These are phyloP conservation scores for Polychytrium aggregatum DNA, from an alignment of 192 early-diverging fungal genomes.

Conservation along the genomic window DNA sequence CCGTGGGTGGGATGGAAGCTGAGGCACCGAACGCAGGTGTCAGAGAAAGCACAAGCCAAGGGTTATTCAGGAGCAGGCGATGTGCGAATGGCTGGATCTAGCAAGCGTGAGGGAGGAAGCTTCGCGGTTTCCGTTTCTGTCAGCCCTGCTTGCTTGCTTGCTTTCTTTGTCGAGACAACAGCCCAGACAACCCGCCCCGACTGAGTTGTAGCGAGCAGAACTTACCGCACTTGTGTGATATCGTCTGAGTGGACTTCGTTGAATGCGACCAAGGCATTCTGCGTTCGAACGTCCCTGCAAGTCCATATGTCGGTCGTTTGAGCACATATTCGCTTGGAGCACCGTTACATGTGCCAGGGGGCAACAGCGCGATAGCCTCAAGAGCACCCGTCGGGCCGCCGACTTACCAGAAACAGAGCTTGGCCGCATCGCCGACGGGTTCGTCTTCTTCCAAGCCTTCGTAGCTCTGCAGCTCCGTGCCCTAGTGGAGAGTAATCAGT, in stretches of 20 bases:
- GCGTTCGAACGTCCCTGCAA: neutral
- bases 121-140: neutral
- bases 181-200: too few relatives aligned
- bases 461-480: slow-evolving; percentile 9
- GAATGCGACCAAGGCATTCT: slow-evolving; percentile 8
- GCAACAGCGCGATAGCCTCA: too few relatives aligned
- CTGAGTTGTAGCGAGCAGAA: neutral
- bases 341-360: too few relatives aligned
- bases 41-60: too few relatives aligned
- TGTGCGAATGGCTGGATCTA: neutral
- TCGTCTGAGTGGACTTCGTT: slow-evolving; percentile 44
- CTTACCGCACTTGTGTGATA: slow-evolving; percentile 26
- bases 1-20: slow-evolving; percentile 34
- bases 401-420: slow-evolving; percentile 25
- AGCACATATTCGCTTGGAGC: too few relatives aligned
- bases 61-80: neutral
- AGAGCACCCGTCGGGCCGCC: too few relatives aligned
- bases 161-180: too few relatives aligned
- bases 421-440: slow-evolving; percentile 27
- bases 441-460: slow-evolving; percentile 12
- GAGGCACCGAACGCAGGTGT: too few relatives aligned
- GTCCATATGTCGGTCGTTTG: neutral
- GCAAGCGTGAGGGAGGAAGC: neutral
- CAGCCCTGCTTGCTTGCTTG: neutral
- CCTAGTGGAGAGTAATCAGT: too few relatives aligned